Evolutionary conservation across 305 asterid genomes (phyloP), one percentile per base, ranked within the genome.

Genomic region (Fraxinus sp.): DNA sequence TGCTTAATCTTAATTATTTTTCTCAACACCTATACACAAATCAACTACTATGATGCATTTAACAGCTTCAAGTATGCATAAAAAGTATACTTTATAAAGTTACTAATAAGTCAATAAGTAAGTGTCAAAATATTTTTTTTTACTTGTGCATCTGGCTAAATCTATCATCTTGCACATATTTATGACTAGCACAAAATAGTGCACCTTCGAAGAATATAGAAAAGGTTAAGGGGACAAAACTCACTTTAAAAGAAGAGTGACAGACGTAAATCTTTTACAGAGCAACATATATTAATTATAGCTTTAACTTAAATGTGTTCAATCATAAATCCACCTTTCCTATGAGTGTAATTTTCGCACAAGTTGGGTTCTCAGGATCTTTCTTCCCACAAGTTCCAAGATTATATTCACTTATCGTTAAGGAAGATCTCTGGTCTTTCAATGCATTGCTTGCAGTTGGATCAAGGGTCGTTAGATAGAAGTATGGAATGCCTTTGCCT

Each of bases 351-450:
- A 95, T 92, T 84, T 95, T 95, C 2, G 99, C 87, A 64, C 99
- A 95, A 28, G 93, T 39, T 37, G 99, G 99, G 71, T 91, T 87
- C 85, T 95, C 98, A 4, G 99, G 99, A 74, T 95, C 99, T 80
- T 73, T 86, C 77, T 86, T 88, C 83, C 97, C 99, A 83, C 99
- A 94, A 72, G 92, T 93, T 81, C 94, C 96, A 16, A 94, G 80
- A 82, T 87, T 85, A 77, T 92, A 92, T 83, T 95, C 99, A 66
- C 99, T 94, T 62, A 95, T 52, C 0, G 99, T 89, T 75, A 95
- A 88, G 85, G 98, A 95, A 66, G 99, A 87, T 80, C 99, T 87
- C 81, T 87, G 90, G 74, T 95, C 98, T 75, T 89, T 88, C 83
- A 92, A 81, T 72, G 97, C 98, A 82, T 94, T 84, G 13, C 90